Evolutionary conservation across 345 rosid species (phyloP), one percentile per base, ranked within the genome.

Genomic region (Camelina neglecta): DNA sequence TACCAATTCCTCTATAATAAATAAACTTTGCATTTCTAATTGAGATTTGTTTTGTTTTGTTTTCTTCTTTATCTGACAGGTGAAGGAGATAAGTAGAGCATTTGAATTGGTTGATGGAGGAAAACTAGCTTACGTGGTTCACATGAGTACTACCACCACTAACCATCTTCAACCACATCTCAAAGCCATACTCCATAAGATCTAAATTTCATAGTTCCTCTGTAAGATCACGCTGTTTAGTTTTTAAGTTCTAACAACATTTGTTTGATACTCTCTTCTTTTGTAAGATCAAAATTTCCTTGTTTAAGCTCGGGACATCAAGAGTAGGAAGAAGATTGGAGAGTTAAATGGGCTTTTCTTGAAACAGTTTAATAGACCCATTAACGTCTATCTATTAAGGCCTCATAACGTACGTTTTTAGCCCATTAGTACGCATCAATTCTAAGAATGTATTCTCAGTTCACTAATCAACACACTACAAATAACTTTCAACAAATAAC

Each of bases 51-150:
- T 44, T 1, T 18, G 18, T 18, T 78, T 45, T 0, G 5, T 58
- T 65, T 26, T 2, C 3, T 26, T 26, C 29, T 68, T 68, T 35
- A 2, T 47, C 15, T 16, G 24, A 18, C 79, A 87, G 95, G 89
- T 90, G 80, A 83, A 56, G 50, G 88, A 86, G 69, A 87, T 85
- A 61, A 73, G 68, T 62, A 81, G 88, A 55, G 83, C 53, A 5
- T 86, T 85, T 65, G 74, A 81, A 75, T 66, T 87, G 67, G 81
- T 82, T 41, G 35, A 90, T 68, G 90, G 86, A 39, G 90, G 86
- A 39, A 84, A 85, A 36, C 65, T 90, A 45, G 62, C 65, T 2
- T 84, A 85, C 12, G 84, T 70, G 23, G 89, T 88, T 71, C 79
- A 86, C 69, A 84, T 88, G 89, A 85, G 84, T 63, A 85, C 92